Evolutionary conservation across 1,139 yeast species (phyloP).

Genomic region (Candida sp.): DNA sequence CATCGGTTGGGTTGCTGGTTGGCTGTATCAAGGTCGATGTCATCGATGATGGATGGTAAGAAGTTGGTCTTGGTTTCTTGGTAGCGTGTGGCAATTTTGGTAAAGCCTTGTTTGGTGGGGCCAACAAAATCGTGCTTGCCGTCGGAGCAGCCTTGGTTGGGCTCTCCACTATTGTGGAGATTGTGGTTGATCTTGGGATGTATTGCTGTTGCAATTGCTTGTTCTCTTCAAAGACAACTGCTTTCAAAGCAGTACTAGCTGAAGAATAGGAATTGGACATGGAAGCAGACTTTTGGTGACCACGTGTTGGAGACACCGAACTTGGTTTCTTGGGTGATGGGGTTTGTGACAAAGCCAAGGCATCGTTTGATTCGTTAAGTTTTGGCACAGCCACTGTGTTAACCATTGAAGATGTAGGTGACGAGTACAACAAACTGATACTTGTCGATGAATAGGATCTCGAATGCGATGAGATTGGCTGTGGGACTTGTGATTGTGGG

Average conservation of each 20-base stretch:
- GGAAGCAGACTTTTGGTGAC: slow-evolving; percentile 42
- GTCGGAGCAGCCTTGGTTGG: slow-evolving; percentile 30
- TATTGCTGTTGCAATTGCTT: slow-evolving; percentile 8
- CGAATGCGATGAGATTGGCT: slow-evolving; percentile 24
- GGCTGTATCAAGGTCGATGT: slow-evolving; percentile 34
- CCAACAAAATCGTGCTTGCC: slow-evolving; percentile 13
- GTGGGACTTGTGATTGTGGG: slow-evolving; percentile 8
- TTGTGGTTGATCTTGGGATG: slow-evolving; percentile 16
- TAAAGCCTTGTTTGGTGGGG: slow-evolving; percentile 22
- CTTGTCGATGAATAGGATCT: slow-evolving; percentile 52
- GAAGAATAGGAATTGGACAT: slow-evolving; percentile 42
- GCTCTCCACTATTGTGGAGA: slow-evolving; percentile 51
- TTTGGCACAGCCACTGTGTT: slow-evolving; percentile 40
- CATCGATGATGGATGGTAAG: slow-evolving; percentile 71
- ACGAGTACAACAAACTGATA: slow-evolving; percentile 43
- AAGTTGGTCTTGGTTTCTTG: slow-evolving; percentile 78
- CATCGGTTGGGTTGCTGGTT: slow-evolving; percentile 29
- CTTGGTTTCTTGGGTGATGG: slow-evolving; percentile 19
- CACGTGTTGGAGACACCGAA: slow-evolving; percentile 23
- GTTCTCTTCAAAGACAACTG: slow-evolving; percentile 54
- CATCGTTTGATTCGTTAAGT: slow-evolving; percentile 14
- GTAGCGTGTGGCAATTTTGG: slow-evolving; percentile 44
- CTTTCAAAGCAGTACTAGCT: slow-evolving; percentile 69
- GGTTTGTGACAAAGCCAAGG: slow-evolving; percentile 12
- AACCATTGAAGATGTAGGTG: slow-evolving; percentile 57